phyloP scores from a whole-genome alignment of 208 protist genomes.

The Trypanosoma platydactyli region DNA sequence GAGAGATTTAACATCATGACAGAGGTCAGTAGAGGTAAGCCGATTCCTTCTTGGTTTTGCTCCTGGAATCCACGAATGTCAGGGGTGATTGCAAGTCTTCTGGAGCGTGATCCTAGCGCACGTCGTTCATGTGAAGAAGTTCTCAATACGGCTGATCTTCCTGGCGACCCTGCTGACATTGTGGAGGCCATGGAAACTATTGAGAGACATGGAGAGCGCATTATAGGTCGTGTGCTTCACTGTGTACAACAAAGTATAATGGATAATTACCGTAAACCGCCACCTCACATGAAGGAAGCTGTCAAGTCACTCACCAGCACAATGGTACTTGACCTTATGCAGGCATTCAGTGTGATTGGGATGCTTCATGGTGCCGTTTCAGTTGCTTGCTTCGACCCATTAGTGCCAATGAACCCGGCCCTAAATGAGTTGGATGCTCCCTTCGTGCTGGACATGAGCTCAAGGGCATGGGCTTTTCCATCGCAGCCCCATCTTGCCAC shows the following conservation, averaged over 20 bases:
- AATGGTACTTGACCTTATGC: slow-evolving; percentile 41
- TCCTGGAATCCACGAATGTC: slow-evolving; percentile 57
- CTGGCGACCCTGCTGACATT: slow-evolving; percentile 77
- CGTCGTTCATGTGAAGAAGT: slow-evolving; percentile 68
- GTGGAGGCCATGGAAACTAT: slow-evolving; percentile 67
- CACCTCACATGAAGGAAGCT: slow-evolving; percentile 30
- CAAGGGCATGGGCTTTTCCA: slow-evolving; percentile 46
- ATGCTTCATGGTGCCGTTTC: slow-evolving; percentile 57
- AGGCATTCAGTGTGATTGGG: slow-evolving; percentile 53
- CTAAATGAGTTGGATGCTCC: slow-evolving; percentile 47
- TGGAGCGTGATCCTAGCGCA: slow-evolving; percentile 47
- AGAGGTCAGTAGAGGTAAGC: slow-evolving; percentile 57
- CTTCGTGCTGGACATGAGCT: slow-evolving; percentile 43
- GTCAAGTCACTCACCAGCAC: slow-evolving; percentile 33
- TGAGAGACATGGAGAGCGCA: slow-evolving; percentile 61
- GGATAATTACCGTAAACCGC: slow-evolving; percentile 46
- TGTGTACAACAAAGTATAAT: slow-evolving; percentile 39
- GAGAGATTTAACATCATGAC: slow-evolving; percentile 82
- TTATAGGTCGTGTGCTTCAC: slow-evolving; percentile 61
- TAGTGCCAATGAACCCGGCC: slow-evolving; percentile 53
- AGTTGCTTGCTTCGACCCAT: slow-evolving; percentile 38
- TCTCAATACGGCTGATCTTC: slow-evolving; percentile 61
- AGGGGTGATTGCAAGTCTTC: slow-evolving; percentile 52
- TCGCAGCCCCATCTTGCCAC: slow-evolving; percentile 48
- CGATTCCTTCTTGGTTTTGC: slow-evolving; percentile 72